Base-by-base conservation (phyloP, 345 rosid species). In the Dipteronia dyeriana region DNA sequence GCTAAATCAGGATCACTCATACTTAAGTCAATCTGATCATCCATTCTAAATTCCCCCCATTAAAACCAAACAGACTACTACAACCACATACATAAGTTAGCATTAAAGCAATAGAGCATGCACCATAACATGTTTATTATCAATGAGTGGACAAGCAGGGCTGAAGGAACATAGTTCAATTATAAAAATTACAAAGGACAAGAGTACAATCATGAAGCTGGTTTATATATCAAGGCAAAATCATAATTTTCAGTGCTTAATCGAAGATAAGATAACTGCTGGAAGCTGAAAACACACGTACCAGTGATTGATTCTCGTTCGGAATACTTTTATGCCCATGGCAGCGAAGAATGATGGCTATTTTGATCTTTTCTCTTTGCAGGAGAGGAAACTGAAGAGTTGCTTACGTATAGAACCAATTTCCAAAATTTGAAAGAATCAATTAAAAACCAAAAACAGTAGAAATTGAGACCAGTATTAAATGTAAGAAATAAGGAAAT, bases 31-130 rank as follows among this genome's bases (percentile, higher is more conserved):
- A 96, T 80, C 63, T 97, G 91, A 85, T 96, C 97, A 80, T 96
- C 99, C 98, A 92, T 96, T 82, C 88, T 90, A 87, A 96, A 84
- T 84, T 96, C 75, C 98, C 95, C 45, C 95, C 95, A 84, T 88
- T 86, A 66, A 79, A 94, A 79, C 97, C 91, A 81, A 96, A 85
- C 76, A 96, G 88, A 91, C 99, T 96, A 91, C 99, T 96, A 83
- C 22, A 76, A 64, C 57, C 82, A 69, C 43, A 71, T 68, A 70
- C 66, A 31, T 25, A 19, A 45, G 39, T 25, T 9, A 51, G 53
- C 26, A 26, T 26, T n/a, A 26, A 26, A 1, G 1, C 26, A 26
- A 26, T 26, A 26, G 1, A 26, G 26, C 26, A 26, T 26, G 26
- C 26, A 26, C 26, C 26, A 1, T 26, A 26, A 26, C 31, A 29